Percentiles rank a stretch among this genome's conserved stretches.
Evolutionary conservation across 129 eudicot genomes (phyloP).

Genomic region (Lactuca saligna): DNA sequence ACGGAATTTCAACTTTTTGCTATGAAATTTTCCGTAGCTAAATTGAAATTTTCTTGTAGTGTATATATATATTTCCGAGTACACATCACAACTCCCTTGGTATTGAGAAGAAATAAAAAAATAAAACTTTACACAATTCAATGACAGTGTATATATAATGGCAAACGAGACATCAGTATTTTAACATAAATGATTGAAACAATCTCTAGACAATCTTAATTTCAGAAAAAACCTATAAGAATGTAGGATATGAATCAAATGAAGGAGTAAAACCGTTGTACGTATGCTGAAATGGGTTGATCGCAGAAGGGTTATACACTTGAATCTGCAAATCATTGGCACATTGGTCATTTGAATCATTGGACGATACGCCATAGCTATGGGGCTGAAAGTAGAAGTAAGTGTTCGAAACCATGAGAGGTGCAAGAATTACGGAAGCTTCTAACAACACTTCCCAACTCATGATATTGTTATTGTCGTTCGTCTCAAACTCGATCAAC

Average conservation of each 20-base stretch:
- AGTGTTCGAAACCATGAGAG: slow-evolving; percentile 29
- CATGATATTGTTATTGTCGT: slow-evolving; percentile 10
- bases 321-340: slow-evolving; percentile 47
- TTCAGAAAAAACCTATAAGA: neutral
- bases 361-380: neutral
- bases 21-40: too few relatives aligned
- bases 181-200: slow-evolving; percentile 1
- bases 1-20: too few relatives aligned
- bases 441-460: slow-evolving; percentile 70
- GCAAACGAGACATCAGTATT: neutral
- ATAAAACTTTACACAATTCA: neutral
- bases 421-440: slow-evolving; percentile 51
- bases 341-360: slow-evolving; percentile 12
- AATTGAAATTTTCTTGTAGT: too few relatives aligned
- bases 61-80: too few relatives aligned
- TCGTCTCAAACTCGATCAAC: slow-evolving; percentile 29
- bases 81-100: too few relatives aligned
- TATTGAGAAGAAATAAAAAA: neutral
- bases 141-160: neutral
- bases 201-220: slow-evolving; percentile 13
- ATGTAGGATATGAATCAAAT: neutral
- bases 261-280: slow-evolving; percentile 8
- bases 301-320: slow-evolving; percentile 39
- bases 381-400: slow-evolving; percentile 23
- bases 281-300: slow-evolving; percentile 44